phyloP scores from a whole-genome alignment of 768 basidiomycete species.

The Rhodotorula kratochvilovae region DNA sequence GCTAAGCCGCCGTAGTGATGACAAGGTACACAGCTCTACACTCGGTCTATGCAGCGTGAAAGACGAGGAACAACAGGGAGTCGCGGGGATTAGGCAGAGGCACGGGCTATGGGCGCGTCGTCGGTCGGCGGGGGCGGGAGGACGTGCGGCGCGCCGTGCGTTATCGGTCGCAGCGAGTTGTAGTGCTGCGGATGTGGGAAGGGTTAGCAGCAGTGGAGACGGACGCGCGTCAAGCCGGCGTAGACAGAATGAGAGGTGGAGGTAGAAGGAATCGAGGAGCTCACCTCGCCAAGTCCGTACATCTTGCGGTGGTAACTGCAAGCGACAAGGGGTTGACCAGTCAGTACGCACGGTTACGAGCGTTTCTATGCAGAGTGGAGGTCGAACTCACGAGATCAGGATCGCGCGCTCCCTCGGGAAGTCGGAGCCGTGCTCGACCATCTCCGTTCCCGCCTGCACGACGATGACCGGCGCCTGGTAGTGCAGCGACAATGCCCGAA shows the following conservation, averaged over 20 bases:
- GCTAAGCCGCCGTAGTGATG: not conserved
- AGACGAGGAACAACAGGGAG: too few relatives aligned
- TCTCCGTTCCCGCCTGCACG: slow-evolving; percentile 73
- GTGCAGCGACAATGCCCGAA: slow-evolving; percentile 75
- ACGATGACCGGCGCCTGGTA: slow-evolving; percentile 85
- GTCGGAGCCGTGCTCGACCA: slow-evolving; percentile 67
- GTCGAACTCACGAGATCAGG: slow-evolving; percentile 45
- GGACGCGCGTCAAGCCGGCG: not conserved
- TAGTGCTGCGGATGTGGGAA: slow-evolving; percentile 60
- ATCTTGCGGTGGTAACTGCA: slow-evolving; percentile 90
- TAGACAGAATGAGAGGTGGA: too few relatives aligned
- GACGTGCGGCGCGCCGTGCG: slow-evolving; percentile 22
- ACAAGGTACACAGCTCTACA: too few relatives aligned
- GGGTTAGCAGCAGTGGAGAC: not conserved
- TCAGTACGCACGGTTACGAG: too few relatives aligned
- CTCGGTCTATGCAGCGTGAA: too few relatives aligned
- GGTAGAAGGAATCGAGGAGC: not conserved
- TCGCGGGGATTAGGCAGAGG: not conserved
- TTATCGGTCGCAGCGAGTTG: slow-evolving; percentile 66
- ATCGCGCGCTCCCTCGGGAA: slow-evolving; percentile 53
- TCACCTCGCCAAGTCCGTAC: slow-evolving; percentile 82
- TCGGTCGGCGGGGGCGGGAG: not conserved
- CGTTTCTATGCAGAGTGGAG: too few relatives aligned
- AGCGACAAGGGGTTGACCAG: slow-evolving; percentile 47
- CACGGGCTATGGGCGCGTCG: too few relatives aligned